Percentiles rank a stretch among this genome's conserved stretches.
Evolutionary conservation across 441 rosid species (phyloP).

Genomic region (Brassica hybrid): DNA sequence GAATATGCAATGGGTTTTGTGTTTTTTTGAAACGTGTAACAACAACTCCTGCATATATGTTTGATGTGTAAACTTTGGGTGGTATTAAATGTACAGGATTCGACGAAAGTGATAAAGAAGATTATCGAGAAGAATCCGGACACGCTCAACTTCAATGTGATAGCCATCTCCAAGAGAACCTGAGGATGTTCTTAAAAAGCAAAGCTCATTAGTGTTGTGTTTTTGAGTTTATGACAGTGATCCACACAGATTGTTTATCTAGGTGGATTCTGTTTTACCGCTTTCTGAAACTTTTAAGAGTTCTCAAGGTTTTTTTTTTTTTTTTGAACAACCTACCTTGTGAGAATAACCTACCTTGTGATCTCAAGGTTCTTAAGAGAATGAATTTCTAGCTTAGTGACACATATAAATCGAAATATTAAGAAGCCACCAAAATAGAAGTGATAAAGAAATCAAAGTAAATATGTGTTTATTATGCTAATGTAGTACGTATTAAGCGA

Average conservation of each 20-base stretch:
- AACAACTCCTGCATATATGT: not conserved
- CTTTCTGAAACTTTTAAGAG: not conserved
- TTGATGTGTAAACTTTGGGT: slow-evolving; percentile 15
- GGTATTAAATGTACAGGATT: slow-evolving; percentile 53
- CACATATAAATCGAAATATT: not conserved
- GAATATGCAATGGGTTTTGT: not conserved
- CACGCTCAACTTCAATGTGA: slow-evolving; percentile 81
- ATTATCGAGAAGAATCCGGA: slow-evolving; percentile 80
- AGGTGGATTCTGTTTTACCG: slow-evolving; percentile 18
- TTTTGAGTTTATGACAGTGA: slow-evolving; percentile 22
- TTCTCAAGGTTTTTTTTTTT: too few relatives aligned
- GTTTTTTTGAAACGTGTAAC: slow-evolving; percentile 11
- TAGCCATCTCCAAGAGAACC: slow-evolving; percentile 65
- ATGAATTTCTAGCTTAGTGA: not conserved
- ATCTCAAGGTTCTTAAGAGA: not conserved
- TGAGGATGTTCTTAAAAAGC: slow-evolving; percentile 25
- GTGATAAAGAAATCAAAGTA: too few relatives aligned
- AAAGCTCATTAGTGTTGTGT: slow-evolving; percentile 9
- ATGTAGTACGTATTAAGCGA: too few relatives aligned
- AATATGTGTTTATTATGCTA: too few relatives aligned
- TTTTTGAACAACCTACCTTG: too few relatives aligned
- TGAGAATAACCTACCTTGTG: too few relatives aligned
- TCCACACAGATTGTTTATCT: slow-evolving; percentile 15
- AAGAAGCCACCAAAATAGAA: not conserved
- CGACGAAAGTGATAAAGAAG: slow-evolving; percentile 66